Base-by-base conservation (phyloP, 441 rosid species). In the Adansonia rubrostipa region DNA sequence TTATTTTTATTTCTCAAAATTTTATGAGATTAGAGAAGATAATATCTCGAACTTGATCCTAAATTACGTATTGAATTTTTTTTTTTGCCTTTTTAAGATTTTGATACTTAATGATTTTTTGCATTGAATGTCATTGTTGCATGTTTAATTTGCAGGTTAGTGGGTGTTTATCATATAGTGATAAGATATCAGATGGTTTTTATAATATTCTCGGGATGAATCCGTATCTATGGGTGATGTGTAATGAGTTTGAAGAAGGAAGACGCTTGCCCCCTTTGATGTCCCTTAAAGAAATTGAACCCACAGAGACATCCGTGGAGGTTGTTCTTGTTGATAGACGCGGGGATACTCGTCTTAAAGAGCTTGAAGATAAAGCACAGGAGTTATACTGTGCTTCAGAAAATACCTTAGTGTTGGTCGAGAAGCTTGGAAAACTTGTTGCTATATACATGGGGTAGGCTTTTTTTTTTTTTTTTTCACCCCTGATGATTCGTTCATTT, bases 131-230 rank as follows among this genome's bases (percentile, higher is more conserved):
- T n/a, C 10, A 51, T 77, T n/a, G 22, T 10, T 50, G 14, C 6
- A 11, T 24, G 3, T 47, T 24, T 5, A 62, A 28, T 65, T 87
- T 78, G 62, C 91, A 95, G 99, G 92, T 92, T 0, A 96, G 90
- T 75, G 98, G 99, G 53, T 92, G 96, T 85, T 87, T 96, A 81
- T 96, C 99, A 0, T 96, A 94, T 72, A 81, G 71, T 70, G 97
- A 96, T 85, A 92, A 91, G 80, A 96, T 96, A 71, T 81, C 96
- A 9, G 97, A 96, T 86, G 99, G 99, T 36, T 96, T 96, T 84
- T 94, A 94, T 83, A 89, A 90, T 83, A 94, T 96, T 77, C 74
- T 96, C 84, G 99, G 99, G 58, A 92, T 96, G 96, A 93, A 92
- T 82, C 98, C 98, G 10, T 84, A 91, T 84, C 85, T 96, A 9